Evolutionary conservation across 2,329 filamentous ascomycete species (phyloP), one percentile per base, ranked within the genome.

Genomic region (Alternaria solani): DNA sequence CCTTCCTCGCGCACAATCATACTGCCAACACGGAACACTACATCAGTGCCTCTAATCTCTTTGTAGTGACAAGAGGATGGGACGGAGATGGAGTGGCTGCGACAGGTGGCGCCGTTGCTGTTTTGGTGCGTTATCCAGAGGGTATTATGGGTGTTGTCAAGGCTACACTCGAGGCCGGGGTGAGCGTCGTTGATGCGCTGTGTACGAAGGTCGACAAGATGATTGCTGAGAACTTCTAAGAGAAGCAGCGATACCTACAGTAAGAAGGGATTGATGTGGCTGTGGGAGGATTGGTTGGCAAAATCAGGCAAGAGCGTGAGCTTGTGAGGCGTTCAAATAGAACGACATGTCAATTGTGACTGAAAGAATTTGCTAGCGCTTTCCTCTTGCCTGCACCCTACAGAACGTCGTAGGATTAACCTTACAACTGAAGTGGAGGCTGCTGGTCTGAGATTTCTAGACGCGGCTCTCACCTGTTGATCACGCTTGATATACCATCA

Each of bases 131-230:
- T 7, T 51, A 51, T 38, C 47, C 47, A 1, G 55, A 36, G 18
- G 55, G n/a, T 9, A 36, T 47, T 30, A 57, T 30, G 55, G 47
- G 47, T 6, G 55, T 57, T 30, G 39, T 57, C 18, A 57, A 57
- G 7, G 55, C n/a, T 12, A 49, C 32, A 1, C 23, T 57, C 7
- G 38, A 51, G 1, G 39, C 38, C 1, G 23, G 47, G 12, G 39
- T 32, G 5, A 44, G 39, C 1, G 47, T 51, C 3, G 30, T 57
- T 11, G 55, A 51, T 18, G 39, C 39, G 0, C 5, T 57, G n/a
- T 57, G 39, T 42, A 39, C 30, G 2, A 51, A 44, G 6, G 47
- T 46, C 3, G 55, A 57, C 18, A 39, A 44, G 23, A 51, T 51
- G 46, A 20, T 57, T 14, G 36, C 38, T 18, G 47, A 51, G 16